Conservation (phyloP, 1,139 yeast species). For the Pichia norvegensis region DNA sequence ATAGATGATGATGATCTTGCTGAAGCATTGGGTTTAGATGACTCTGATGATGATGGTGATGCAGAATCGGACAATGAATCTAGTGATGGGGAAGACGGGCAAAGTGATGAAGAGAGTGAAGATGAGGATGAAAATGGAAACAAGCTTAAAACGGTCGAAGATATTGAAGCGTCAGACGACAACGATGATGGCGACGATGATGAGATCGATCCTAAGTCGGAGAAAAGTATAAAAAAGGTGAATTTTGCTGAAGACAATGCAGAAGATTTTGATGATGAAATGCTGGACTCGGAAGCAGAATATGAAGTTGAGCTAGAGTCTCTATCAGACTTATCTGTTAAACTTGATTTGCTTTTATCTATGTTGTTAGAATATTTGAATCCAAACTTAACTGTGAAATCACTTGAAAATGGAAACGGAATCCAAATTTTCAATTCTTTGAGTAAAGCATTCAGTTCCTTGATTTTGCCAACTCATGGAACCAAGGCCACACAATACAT, state of each 20-base stretch:
- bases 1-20: conserved; percentile 68
- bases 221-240: conserved; percentile 4
- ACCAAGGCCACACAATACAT: conserved; percentile 85
- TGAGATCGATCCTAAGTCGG: too few relatives aligned
- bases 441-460: conserved; percentile 69
- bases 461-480: conserved; percentile 84
- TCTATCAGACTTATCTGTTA: conserved; percentile 50
- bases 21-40: conserved; percentile 45
- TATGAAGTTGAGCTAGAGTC: conserved; percentile 41
- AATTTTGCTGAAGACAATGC: conserved; percentile 27
- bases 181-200: conserved; percentile 23
- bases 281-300: conserved; percentile 27
- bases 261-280: conserved; percentile 25
- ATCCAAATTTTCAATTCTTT: conserved; percentile 70
- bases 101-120: conserved; percentile 26
- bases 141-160: conserved; percentile 22
- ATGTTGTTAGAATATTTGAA: conserved; percentile 47
- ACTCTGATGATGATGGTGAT: conserved; percentile 31
- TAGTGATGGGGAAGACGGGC: conserved; percentile 31
- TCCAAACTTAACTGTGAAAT: conserved; percentile 42
- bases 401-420: conserved; percentile 54
- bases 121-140: conserved; percentile 31
- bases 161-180: conserved; percentile 16
- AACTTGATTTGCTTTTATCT: conserved; percentile 61
- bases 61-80: conserved; percentile 28